Evolutionary conservation across 257 asterid species (phyloP), one percentile per base, ranked within the genome.

Genomic region (Capsicum baccatum): DNA sequence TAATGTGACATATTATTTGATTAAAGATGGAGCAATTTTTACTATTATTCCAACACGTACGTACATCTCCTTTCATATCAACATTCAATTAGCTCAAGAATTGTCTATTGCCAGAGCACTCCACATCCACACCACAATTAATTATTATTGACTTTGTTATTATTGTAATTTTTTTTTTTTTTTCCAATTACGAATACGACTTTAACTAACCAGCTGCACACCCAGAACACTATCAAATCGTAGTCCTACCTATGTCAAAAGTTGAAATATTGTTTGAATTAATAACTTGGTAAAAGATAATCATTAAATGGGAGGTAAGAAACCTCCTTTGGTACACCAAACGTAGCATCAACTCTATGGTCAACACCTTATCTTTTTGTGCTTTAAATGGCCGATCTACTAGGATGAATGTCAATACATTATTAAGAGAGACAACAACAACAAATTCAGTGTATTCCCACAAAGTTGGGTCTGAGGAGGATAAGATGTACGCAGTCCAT

Each of bases 221-320:
- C 62, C 50, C 62, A 48, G 11, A 74, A 50, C 42, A 74, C 21
- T 50, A 21, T 52, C 81, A 12, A 13, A 73, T 48, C 8, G 10
- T 71, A 10, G 47, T 44, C 6, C 59, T 19, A 11, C 19, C n/a
- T 6, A 10, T 47, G 42, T 48, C 44, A 74, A 48, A 10, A 5
- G 11, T 26, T 26, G 37, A 66, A 33, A n/a, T 33, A 44, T 44
- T 66, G n/a, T 33, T 66, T 16, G 44, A 63, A 12, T 0, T 66
- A n/a, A 66, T 76, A 21, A 21, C 52, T 26, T 26, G 47, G 81
- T 76, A 26, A 76, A 52, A 52, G 48, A 76, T 52, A 89, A 82
- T 85, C 52, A 84, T 85, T 71, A 16, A 19, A 67, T 76, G 21
- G 81, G 8, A 52, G 48, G 81, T 52, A 3, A 13, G 48, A 76